A percentile compares a stretch with the other conserved stretches of the same genome.
These are phyloP conservation scores for Papilionanthe hybrid DNA, from an alignment of 116 monocot genomes.

Conservation along the genomic window DNA sequence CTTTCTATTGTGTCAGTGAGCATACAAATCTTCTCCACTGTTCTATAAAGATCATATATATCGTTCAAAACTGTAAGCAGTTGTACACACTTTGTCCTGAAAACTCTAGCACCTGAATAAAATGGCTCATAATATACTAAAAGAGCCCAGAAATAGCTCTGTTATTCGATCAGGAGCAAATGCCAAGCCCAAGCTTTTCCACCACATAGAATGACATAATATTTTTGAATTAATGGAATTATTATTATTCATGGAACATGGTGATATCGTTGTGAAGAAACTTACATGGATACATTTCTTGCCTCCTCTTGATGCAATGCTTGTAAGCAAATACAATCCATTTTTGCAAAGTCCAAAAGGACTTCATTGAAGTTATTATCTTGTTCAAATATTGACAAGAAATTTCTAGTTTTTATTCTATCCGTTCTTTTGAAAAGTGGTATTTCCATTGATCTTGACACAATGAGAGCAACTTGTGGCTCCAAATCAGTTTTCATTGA, in stretches of 20 bases:
- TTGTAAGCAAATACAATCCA: not conserved
- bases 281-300: not conserved
- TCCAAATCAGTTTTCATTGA: not conserved
- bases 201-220: conserved; percentile 14
- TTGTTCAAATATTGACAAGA: not conserved
- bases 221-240: not conserved
- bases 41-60: conserved; percentile 14
- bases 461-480: not conserved
- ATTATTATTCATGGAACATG: not conserved
- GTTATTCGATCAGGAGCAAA: conserved; percentile 23
- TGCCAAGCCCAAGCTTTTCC: conserved; percentile 10
- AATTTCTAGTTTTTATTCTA: not conserved
- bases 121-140: conserved; percentile 12
- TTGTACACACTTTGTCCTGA: conserved; percentile 3
- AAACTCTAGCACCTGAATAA: not conserved
- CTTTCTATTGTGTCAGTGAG: not conserved
- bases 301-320: conserved; percentile 2
- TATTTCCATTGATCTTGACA: not conserved
- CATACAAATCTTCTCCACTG: conserved; percentile 7
- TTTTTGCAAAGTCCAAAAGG: not conserved
- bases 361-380: not conserved
- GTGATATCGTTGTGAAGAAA: not conserved
- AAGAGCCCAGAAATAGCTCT: conserved; percentile 23
- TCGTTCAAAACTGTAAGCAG: not conserved
- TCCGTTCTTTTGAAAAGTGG: not conserved